Evolutionary conservation across 495 filamentous ascomycete species (phyloP), one percentile per base, ranked within the genome.

Genomic region (Durotheca rogersii): DNA sequence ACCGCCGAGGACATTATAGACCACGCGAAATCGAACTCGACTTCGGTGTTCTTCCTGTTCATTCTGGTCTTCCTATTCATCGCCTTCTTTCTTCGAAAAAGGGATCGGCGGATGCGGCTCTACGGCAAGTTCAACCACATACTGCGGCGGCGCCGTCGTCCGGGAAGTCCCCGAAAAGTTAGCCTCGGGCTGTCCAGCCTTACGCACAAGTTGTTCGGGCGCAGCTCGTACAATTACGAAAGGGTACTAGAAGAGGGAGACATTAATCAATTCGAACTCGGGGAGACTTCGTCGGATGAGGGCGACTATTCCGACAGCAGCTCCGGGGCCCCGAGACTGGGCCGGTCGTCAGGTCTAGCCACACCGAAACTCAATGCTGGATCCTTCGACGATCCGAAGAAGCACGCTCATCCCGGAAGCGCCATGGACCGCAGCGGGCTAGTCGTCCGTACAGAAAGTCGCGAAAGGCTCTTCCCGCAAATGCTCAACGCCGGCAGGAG

Each of bases 241-340:
- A 83, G 89, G 12, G 86, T 96, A 9, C 69, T 95, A 39, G 90
- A 96, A 66, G 86, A 89, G 49, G 91, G 87, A 7, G 77, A 77
- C 2, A 69, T 61, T 1, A 67, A 76, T 27, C 82, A 86, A 7
- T 87, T 90, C 51, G 90, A 95, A 62, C 75, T 94, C 3, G 80
- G 77, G 12, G 80, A 78, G 12, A 72, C 75, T 32, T 85, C 83
- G 14, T 81, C 78, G 1, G 81, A 82, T 17, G 73, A 77, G 7
- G 76, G 81, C 58, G 70, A 76, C 12, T 70, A 72, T 56, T 81
- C 78, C 1, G 78, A 82, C 50, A 75, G 72, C 47, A 77, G 72
- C 47, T 30, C 30, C 2, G 79, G 78, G 23, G 69, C 72, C 14
- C 73, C 70, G 7, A 70, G 73, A 15, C 65, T 76, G 3, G 81